Evolutionary conservation across 2,329 filamentous ascomycete species (phyloP), one percentile per base, ranked within the genome.

Genomic region (Aureobasidium sp.): DNA sequence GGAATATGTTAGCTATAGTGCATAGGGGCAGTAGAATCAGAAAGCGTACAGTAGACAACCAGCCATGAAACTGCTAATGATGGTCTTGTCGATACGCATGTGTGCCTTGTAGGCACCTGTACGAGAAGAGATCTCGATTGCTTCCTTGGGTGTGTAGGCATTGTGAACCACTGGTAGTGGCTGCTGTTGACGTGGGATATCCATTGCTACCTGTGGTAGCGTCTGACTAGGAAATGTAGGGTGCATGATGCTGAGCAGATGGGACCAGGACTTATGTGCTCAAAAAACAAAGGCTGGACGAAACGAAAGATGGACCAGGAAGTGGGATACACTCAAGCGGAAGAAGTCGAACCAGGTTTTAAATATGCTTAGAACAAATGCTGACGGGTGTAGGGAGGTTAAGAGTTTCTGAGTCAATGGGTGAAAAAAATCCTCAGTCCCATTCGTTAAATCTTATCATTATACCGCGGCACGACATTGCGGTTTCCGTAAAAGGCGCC

Each of bases 1-100:
- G 34, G 34, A 3, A 37, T 13, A 37, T 37, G 13, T 37, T 37
- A 37, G 34, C 13, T 3, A 5, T 3, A 15, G 11, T 4, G 34
- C 34, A 37, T 15, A 11, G 6, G 2, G 8, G 16, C 15, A 21
- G 39, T 21, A 10, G 2, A 9, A 1, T 21, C 5, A 42, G 39
- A 42, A 21, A 1, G 7, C n/a, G 6, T 6, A n/a, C 16, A 84
- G 70, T 5, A 84, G 69, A 62, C 76, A 77, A 0, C 82, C 82
- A 5, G 80, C 80, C 48, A 80, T 78, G 45, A 83, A 74, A 6
- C 78, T 72, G 63, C 78, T 81, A 53, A 81, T 66, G 65, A 83
- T 83, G 44, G 82, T 73, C 64, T 83, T 83, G 67, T 81, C 77
- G 5, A 78, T 70, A 9, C 79, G 74, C 78, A 80, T 83, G 61